Percentiles rank a stretch among this genome's conserved stretches.
Conservation (phyloP, 2,329 filamentous ascomycete genomes). For the Neofusicoccum umdonicola region DNA sequence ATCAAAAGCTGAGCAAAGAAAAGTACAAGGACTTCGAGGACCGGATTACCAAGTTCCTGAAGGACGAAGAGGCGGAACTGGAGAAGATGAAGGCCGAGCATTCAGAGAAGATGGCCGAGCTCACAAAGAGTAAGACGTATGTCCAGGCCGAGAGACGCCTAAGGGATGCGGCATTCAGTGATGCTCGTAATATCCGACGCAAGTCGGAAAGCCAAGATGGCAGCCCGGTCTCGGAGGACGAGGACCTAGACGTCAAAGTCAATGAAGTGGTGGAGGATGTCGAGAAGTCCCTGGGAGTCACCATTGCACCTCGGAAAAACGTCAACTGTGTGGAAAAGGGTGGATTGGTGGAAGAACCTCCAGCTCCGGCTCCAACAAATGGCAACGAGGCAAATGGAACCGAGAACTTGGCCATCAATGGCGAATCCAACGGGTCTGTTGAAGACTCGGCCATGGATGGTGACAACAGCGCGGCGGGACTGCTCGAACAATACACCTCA, state of each 20-base stretch:
- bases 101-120: slow-evolving; percentile 68
- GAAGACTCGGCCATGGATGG: slow-evolving; percentile 26
- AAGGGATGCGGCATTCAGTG: slow-evolving; percentile 61
- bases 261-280: slow-evolving; percentile 74
- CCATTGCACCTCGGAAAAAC: slow-evolving; percentile 61
- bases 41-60: slow-evolving; percentile 69
- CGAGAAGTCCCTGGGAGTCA: slow-evolving; percentile 67
- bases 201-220: slow-evolving; percentile 48
- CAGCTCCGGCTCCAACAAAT: slow-evolving; percentile 28
- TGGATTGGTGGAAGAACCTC: slow-evolving; percentile 61
- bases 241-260: slow-evolving; percentile 47
- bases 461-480: slow-evolving; percentile 53
- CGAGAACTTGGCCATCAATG: slow-evolving; percentile 20
- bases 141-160: slow-evolving; percentile 74
- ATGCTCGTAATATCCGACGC: slow-evolving; percentile 40
- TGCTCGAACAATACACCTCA: slow-evolving; percentile 68
- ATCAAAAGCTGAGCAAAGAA: slow-evolving; percentile 69
- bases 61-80: slow-evolving; percentile 75
- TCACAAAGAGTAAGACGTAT: slow-evolving; percentile 69
- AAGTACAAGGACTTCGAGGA: slow-evolving; percentile 81
- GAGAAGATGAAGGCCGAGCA: slow-evolving; percentile 80
- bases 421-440: slow-evolving; percentile 15
- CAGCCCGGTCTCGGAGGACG: slow-evolving; percentile 18
- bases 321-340: slow-evolving; percentile 75
- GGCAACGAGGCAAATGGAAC: slow-evolving; percentile 19